Base-by-base conservation (phyloP, 2,329 filamentous ascomycete genomes). In the Aspergillus jensenii region DNA sequence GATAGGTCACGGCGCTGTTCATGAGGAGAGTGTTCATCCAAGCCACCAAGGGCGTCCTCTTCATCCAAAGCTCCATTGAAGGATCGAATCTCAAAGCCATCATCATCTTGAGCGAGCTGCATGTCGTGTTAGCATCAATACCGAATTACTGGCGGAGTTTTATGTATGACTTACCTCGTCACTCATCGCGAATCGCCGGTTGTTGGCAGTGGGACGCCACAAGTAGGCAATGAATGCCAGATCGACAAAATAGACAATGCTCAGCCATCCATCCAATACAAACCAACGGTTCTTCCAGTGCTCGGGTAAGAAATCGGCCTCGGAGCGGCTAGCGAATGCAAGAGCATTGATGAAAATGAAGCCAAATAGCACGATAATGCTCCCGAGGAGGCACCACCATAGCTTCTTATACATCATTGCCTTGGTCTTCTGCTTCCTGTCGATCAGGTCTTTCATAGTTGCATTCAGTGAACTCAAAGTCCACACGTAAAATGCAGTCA, bases 291-390 rank as follows among this genome's bases (percentile, higher is more conserved):
- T 93, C 78, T 97, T 93, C 95, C 95, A 99, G 76, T 99, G 93
- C 67, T 91, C 90, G 1, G 95, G 95, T 4, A 96, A 91, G 73
- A 96, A 99, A 74, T 96, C 90, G 0, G 90, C 90, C 63, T 93
- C 89, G 48, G 84, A 85, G 48, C 87, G 87, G 12, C 92, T 93
- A 49, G 93, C 93, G 73, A 99, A 96, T 0, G 90, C 91, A 76
- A 97, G 92, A 66, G 90, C 96, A 81, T 97, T 98, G 81, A 98
- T 88, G 81, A 99, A 98, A 82, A 99, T 97, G 80, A 99, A 99
- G 57, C 84, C 92, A 68, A 99, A 99, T 67, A 98, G 97, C 67
- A 98, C 91, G 49, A 98, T 79, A 71, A 99, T 96, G 73, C 90
- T 96, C 62, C 86, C 82, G 46, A 99, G 82, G 59, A 99, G 96